Evolutionary conservation across 2,329 filamentous ascomycete genomes (phyloP).

Genomic region (Pochonia chlamydosporia): DNA sequence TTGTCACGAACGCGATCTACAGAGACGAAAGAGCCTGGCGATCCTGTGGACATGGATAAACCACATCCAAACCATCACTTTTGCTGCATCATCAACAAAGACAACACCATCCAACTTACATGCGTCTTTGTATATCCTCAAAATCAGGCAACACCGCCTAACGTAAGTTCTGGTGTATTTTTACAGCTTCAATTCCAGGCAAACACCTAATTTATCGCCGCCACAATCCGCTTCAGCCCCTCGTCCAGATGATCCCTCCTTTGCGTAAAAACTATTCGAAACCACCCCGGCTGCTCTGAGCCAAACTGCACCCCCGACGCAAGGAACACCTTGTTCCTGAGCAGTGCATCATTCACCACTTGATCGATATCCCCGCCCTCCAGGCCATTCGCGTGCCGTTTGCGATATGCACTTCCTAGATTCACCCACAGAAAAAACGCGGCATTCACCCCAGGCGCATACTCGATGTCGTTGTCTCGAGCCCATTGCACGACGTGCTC

Average conservation of each 20-base stretch:
- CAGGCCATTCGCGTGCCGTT: slow-evolving; percentile 4
- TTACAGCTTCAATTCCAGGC: no score
- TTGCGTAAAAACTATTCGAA: slow-evolving; percentile 33
- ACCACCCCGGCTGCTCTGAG: slow-evolving; percentile 31
- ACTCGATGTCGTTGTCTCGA: slow-evolving; percentile 33
- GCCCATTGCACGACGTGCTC: slow-evolving; percentile 30
- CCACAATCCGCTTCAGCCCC: slow-evolving; percentile 13
- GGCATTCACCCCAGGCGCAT: slow-evolving; percentile 41
- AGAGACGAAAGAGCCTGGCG: no score
- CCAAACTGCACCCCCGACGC: slow-evolving; percentile 31
- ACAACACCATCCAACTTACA: no score
- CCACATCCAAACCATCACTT: no score
- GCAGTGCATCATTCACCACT: slow-evolving; percentile 20
- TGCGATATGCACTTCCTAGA: slow-evolving; percentile 27
- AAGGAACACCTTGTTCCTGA: slow-evolving; percentile 27
- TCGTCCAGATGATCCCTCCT: slow-evolving; percentile 22
- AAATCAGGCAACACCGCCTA: no score
- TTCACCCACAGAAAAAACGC: slow-evolving; percentile 52
- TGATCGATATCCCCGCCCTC: slow-evolving; percentile 17
- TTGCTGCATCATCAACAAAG: no score
- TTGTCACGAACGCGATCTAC: no score
- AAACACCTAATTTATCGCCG: not conserved
- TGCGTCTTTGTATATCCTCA: no score
- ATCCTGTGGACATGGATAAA: no score
- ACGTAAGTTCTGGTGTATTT: no score